Percentiles rank a stretch among this genome's conserved stretches.
Conservation (phyloP, 2,329 filamentous ascomycete species). For the Diaporthe citri region DNA sequence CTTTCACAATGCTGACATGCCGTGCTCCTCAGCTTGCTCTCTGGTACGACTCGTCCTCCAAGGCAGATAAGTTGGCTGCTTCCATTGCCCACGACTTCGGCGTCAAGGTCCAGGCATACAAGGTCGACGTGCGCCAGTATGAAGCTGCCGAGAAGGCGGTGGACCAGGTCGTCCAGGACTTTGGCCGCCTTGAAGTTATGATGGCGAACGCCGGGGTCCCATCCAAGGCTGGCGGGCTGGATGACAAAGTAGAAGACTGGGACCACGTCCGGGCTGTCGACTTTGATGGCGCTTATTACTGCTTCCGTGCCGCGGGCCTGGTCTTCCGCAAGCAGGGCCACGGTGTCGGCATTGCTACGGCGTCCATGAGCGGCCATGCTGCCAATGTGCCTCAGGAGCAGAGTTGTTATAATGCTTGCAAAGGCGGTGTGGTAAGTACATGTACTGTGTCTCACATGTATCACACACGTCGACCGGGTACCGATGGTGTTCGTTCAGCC, state of each 20-base stretch:
- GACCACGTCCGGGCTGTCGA: constrained; percentile 48
- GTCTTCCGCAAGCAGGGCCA: constrained; percentile 50
- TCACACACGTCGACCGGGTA: background rate
- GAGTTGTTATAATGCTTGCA: constrained; percentile 49
- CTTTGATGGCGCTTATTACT: constrained; percentile 52
- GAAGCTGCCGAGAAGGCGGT: constrained; percentile 48
- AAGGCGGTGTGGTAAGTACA: constrained; percentile 41
- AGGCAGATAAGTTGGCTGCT: constrained; percentile 38
- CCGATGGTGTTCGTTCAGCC: background rate
- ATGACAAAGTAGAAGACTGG: constrained; percentile 48
- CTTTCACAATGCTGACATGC: background rate
- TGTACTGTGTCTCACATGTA: background rate
- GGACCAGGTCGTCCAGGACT: constrained; percentile 47
- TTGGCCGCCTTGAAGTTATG: constrained; percentile 52
- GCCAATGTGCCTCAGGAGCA: constrained; percentile 46
- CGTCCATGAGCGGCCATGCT: constrained; percentile 51
- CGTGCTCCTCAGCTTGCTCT: constrained; percentile 41
- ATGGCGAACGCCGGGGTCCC: constrained; percentile 53
- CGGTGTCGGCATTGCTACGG: constrained; percentile 52
- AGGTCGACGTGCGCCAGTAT: constrained; percentile 41
- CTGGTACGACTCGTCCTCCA: constrained; percentile 43
- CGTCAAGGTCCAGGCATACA: constrained; percentile 41
- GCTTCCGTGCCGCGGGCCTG: constrained; percentile 49
- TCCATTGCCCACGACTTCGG: constrained; percentile 40
- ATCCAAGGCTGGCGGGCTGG: constrained; percentile 49